phyloP scores from a whole-genome alignment of 768 basidiomycete species.

The Hirschioporus abietinus region DNA sequence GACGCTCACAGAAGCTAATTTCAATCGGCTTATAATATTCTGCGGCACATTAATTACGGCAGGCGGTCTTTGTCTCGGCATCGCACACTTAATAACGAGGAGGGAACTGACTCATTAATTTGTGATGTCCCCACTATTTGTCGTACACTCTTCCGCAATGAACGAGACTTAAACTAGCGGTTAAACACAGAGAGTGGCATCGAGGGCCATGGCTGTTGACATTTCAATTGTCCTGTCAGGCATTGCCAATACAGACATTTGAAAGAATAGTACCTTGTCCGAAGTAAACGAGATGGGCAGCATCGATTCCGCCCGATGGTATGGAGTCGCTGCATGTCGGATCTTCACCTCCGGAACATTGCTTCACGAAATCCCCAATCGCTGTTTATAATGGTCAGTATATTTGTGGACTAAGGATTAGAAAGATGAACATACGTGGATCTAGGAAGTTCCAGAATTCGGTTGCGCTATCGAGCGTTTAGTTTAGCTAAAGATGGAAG shows the following conservation, averaged over 20 bases:
- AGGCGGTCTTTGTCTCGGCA: constrained; percentile 8
- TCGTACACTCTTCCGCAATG: not conserved
- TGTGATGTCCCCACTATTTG: not conserved
- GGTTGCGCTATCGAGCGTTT: constrained; percentile 20
- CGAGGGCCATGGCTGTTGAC: not conserved
- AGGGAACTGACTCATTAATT: not conserved
- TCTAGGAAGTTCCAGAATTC: constrained; percentile 49
- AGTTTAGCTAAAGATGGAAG: constrained; percentile 13
- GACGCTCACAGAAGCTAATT: constrained; percentile 18
- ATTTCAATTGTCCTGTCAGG: not conserved
- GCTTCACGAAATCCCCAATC: constrained; percentile 30
- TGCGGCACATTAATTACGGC: constrained; percentile 23
- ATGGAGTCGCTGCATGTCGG: constrained; percentile 38
- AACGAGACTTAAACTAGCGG: not conserved
- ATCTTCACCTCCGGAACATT: constrained; percentile 41
- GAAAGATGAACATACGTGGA: constrained; percentile 22
- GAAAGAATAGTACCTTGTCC: constrained; percentile 29
- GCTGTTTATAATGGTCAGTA: constrained; percentile 15
- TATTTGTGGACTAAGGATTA: not conserved
- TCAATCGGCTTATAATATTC: constrained; percentile 26
- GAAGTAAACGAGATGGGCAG: constrained; percentile 42
- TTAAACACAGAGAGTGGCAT: not conserved
- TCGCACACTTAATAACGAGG: not conserved
- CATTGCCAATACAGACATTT: not conserved
- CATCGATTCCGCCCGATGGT: constrained; percentile 43